Percentiles rank a stretch among this genome's conserved stretches.
Conservation (phyloP, 106 monocot species). For the Phalaenopsis aphrodite region DNA sequence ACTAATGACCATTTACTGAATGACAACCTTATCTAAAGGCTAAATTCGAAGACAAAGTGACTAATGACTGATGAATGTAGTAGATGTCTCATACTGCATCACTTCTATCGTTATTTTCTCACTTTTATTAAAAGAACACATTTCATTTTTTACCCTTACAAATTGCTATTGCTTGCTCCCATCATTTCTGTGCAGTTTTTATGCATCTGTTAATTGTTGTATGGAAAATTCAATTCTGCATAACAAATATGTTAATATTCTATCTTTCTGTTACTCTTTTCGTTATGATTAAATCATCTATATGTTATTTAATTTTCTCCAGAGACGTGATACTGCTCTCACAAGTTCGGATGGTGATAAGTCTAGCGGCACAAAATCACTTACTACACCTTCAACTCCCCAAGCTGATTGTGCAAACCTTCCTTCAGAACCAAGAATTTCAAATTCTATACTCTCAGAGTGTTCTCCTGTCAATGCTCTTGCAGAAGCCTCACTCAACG, state of each 20-base stretch:
- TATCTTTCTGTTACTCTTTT: neutral
- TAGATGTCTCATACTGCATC: neutral
- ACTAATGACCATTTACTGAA: too few relatives aligned
- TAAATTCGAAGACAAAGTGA: neutral
- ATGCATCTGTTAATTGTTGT: neutral
- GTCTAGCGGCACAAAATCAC: constrained; percentile 76
- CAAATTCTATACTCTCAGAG: constrained; percentile 42
- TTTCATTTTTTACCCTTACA: neutral
- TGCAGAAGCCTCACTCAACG: constrained; percentile 23
- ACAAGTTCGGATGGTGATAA: constrained; percentile 80
- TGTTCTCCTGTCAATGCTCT: constrained; percentile 29
- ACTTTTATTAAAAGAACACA: neutral
- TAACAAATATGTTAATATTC: neutral
- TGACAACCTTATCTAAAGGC: neutral
- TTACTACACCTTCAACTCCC: constrained; percentile 71
- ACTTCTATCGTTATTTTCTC: neutral
- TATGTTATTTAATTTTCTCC: constrained; percentile 6
- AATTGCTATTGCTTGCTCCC: neutral
- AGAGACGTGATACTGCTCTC: constrained; percentile 72
- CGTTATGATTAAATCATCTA: neutral
- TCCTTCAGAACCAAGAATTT: constrained; percentile 45
- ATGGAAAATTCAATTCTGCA: neutral
- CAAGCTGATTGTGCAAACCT: constrained; percentile 50
- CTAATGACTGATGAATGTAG: neutral
- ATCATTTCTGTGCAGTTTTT: neutral